These are phyloP conservation scores for Arabidopsis lyrata DNA, from an alignment of 441 rosid species.

Conservation along the genomic window DNA sequence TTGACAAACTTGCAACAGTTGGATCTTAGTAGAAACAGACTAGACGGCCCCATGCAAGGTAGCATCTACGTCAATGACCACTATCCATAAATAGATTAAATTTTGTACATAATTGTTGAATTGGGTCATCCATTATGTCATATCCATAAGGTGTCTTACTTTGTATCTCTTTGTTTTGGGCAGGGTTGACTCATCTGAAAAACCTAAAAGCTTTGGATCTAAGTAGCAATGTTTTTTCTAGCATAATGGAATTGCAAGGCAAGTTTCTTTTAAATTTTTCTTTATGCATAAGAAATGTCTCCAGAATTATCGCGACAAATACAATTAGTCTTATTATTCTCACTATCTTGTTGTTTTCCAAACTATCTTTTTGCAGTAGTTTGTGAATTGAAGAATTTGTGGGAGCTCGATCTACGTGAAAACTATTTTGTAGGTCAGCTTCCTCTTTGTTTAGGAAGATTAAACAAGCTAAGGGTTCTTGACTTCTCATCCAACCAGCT, in stretches of 20 bases:
- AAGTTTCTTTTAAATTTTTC: background rate
- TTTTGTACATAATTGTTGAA: background rate
- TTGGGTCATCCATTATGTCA: background rate
- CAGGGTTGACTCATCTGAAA: background rate
- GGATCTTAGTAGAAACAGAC: background rate
- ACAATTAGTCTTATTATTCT: background rate
- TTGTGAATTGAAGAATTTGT: background rate
- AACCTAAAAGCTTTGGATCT: background rate
- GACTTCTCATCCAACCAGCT: background rate
- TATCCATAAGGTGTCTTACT: background rate
- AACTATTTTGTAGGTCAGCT: background rate
- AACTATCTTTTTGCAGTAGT: background rate
- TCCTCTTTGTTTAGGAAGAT: background rate
- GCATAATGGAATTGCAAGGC: background rate
- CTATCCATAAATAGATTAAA: background rate
- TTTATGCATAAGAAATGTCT: background rate
- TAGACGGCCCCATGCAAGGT: background rate
- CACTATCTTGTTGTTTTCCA: background rate
- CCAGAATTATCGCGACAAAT: background rate
- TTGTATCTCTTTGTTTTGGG: background rate
- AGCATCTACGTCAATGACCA: background rate
- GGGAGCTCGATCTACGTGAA: background rate
- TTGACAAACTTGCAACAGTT: background rate
- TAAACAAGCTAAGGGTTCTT: background rate
- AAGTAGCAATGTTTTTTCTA: background rate